Evolutionary conservation across 108 stramenopile genomes (phyloP).

Genomic region (Nitzschia inconspicua): DNA sequence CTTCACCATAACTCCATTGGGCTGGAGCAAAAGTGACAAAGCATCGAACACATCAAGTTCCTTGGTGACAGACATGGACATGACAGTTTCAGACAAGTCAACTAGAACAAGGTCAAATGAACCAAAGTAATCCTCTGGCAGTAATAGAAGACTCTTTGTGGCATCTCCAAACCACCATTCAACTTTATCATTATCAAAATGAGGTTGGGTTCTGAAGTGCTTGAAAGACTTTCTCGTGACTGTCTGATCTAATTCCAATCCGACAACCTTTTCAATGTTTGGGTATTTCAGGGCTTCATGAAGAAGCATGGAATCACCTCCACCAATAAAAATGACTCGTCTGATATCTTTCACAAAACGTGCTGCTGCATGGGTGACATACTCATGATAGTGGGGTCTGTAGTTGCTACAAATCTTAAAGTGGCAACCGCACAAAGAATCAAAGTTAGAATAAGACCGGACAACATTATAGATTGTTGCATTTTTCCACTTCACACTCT

Average conservation of each 20-base stretch:
- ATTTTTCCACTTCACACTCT: no score
- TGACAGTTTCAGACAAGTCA: slow-evolving; percentile 78
- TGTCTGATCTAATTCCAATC: slow-evolving; percentile 80
- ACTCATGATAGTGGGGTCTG: slow-evolving; percentile 84
- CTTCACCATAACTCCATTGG: slow-evolving; percentile 81
- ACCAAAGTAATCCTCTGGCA: slow-evolving; percentile 76
- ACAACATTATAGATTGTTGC: no score
- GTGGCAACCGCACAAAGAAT: no score
- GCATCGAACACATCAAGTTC: slow-evolving; percentile 27
- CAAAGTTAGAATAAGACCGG: no score
- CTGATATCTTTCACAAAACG: slow-evolving; percentile 52
- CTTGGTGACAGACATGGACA: slow-evolving; percentile 36
- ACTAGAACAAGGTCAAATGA: slow-evolving; percentile 83
- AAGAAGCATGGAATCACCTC: slow-evolving; percentile 82
- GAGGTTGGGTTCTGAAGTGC: slow-evolving; percentile 77
- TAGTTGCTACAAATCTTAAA: slow-evolving; percentile 71
- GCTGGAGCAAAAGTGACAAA: slow-evolving; percentile 57
- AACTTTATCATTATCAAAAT: slow-evolving; percentile 75
- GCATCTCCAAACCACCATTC: slow-evolving; percentile 92
- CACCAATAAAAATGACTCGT: slow-evolving; percentile 73
- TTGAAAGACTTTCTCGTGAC: slow-evolving; percentile 67
- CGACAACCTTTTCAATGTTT: slow-evolving; percentile 64
- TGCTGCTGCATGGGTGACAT: slow-evolving; percentile 68
- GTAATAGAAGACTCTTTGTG: slow-evolving; percentile 62
- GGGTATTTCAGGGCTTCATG: slow-evolving; percentile 79